Evolutionary conservation across 2,329 filamentous ascomycete species (phyloP).

Genomic region (Neopestalotiopsis sp.): DNA sequence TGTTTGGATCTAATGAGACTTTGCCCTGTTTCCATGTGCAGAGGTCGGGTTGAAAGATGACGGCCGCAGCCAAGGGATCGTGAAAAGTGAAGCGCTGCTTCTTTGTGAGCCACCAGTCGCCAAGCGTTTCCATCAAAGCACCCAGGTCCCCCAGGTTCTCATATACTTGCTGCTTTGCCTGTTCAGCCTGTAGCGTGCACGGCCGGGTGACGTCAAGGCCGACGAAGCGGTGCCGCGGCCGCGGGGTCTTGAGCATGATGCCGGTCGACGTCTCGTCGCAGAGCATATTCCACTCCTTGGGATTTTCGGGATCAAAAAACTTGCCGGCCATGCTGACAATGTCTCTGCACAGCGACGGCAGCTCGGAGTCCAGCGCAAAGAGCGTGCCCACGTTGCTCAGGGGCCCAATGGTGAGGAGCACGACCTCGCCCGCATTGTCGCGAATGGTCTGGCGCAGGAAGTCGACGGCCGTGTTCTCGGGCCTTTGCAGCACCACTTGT

Average conservation of each 20-base stretch:
- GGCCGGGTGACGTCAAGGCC: slow-evolving; percentile 21
- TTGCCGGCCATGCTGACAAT: slow-evolving; percentile 21
- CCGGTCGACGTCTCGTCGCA: slow-evolving; percentile 20
- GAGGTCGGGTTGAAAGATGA: slow-evolving; percentile 20
- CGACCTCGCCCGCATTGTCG: slow-evolving; percentile 20
- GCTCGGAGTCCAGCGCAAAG: slow-evolving; percentile 20
- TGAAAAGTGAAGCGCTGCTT: slow-evolving; percentile 19
- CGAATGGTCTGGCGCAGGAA: slow-evolving; percentile 18
- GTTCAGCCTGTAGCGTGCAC: background rate
- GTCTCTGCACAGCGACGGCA: slow-evolving; percentile 14
- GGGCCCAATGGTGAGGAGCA: slow-evolving; percentile 19
- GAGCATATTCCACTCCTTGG: slow-evolving; percentile 20
- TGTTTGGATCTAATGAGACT: slow-evolving; percentile 1
- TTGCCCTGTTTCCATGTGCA: slow-evolving; percentile 18
- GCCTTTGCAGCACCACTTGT: background rate
- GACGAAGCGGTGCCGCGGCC: slow-evolving; percentile 19
- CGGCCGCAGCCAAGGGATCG: slow-evolving; percentile 20
- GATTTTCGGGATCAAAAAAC: slow-evolving; percentile 7
- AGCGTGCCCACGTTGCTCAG: slow-evolving; percentile 20
- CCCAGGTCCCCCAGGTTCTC: slow-evolving; percentile 8
- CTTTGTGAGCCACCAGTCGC: slow-evolving; percentile 13
- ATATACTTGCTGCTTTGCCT: background rate
- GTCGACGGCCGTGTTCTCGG: slow-evolving; percentile 20
- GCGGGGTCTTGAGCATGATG: slow-evolving; percentile 14
- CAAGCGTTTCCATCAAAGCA: background rate